A percentile compares a stretch with the other conserved stretches of the same genome.
These are phyloP conservation scores for Telfairia occidentalis DNA, from an alignment of 331 rosid genomes.

Conservation along the genomic window DNA sequence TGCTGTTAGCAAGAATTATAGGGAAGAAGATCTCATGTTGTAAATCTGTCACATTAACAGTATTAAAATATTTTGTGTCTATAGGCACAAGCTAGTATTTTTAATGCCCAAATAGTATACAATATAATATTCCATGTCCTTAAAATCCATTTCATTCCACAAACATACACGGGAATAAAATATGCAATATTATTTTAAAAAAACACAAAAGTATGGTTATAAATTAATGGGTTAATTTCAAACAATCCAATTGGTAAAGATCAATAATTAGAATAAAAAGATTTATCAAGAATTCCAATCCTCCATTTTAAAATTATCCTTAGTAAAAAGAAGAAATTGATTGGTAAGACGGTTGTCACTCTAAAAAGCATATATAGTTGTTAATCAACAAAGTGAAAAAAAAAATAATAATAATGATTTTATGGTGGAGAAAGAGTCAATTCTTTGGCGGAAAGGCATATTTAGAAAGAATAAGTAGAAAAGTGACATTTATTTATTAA, in stretches of 20 bases:
- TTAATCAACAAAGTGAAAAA: neutral
- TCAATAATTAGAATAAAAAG: no score
- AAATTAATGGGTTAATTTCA: no score
- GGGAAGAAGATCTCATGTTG: no score
- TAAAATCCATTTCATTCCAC: neutral
- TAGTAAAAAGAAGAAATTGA: neutral
- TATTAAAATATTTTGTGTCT: neutral
- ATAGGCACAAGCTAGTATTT: neutral
- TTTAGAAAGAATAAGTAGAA: neutral
- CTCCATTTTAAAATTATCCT: neutral
- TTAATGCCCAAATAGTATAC: no score
- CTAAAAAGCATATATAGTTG: neutral
- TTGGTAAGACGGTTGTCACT: conserved; percentile 4
- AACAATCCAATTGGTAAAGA: neutral
- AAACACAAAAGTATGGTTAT: neutral
- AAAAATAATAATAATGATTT: neutral
- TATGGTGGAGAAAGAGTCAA: neutral
- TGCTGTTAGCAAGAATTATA: no score
- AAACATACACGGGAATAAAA: neutral
- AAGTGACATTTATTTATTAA: neutral
- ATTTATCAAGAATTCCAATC: neutral
- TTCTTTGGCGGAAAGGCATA: conserved; percentile 12
- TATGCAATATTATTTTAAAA: neutral
- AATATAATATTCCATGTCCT: no score
- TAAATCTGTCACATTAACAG: neutral